Base-by-base conservation (phyloP, 805 yeast species). In the Lipomyces lipofer region DNA sequence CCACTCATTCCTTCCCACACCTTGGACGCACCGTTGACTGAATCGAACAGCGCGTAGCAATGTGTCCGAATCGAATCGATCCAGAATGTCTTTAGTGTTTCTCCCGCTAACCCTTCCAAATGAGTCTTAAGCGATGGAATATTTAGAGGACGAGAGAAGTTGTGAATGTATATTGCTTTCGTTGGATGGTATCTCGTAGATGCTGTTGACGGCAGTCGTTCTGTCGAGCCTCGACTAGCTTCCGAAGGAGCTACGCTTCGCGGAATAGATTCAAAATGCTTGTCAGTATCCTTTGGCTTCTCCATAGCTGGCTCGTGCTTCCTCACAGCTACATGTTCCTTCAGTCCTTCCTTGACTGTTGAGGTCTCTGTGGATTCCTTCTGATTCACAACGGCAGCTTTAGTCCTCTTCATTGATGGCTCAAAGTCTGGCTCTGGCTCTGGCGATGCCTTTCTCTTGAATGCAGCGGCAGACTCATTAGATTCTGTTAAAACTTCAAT, bases 71-170 rank as follows among this genome's bases (percentile, higher is more conserved):
- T 55, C 3, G 44, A 15, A 42, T 58, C 62, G 10, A 56, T 56
- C 60, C 60, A 58, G 38, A 54, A 58, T 13, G 22, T 15, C 6
- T 12, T 29, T 4, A 52, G 40, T 2, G 43, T 21, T 4, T 40
- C 48, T 1, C 30, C 46, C 4, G 59, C 52, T 17, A 55, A 21
- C 17, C 22, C 38, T 9, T 28, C 33, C 19, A 58, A 19, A 25
- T 51, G 47, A 13, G 27, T 5, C 36, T 55, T 51, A 30, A 58
- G 36, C 13, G 53, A 27, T 1, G 36, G 36, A n/a, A 58, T 33
- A 51, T 53, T 58, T 30, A 58, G 35, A 7, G 62, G 62, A 9
- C 62, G 47, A 12, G 62, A 56, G 38, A 58, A 58, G 24, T 51
- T 47, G 25, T 46, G 43, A 32, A 55, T 49, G 36, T 58, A 56